Base-by-base conservation (phyloP, 2,329 filamentous ascomycete species). In the Diaporthe nobilis region DNA sequence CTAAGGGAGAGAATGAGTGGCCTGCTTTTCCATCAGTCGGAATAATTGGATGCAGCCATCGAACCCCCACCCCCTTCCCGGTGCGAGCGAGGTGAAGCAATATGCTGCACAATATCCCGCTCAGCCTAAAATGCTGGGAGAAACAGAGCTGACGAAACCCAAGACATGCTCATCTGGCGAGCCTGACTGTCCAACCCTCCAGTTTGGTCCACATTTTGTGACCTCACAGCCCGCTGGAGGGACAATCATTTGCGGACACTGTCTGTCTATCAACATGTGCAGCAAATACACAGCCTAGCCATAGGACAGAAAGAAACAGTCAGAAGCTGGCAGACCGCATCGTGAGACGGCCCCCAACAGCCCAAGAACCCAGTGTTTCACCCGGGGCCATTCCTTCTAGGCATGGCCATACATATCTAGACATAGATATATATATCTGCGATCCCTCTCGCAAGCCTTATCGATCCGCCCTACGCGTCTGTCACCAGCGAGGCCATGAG, bases 81-180 rank as follows among this genome's bases (percentile, higher is more conserved):
- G 51, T 6, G 12, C 25, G 10, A 28, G 12, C 17, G 49, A 53
- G 47, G 20, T 37, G 25, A 37, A n/a, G 44, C 47, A 63, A 68
- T 68, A 68, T 68, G 47, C n/a, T 39, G 39, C 34, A 55, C 65
- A 25, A 70, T 55, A 53, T 70, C 22, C 49, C 9, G 15, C 65
- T 70, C 65, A 70, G 65, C 39, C 42, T 72, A 65, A 73, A 73
- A 47, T 73, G 71, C 44, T 65, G 49, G 57, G 34, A 73, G 71
- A 73, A 55, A 73, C 58, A 44, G 57, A 65, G 58, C 58, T 65
- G 71, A 65, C 71, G 71, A 65, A 37, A 34, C 44, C 58, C 71
- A 73, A 53, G 71, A 73, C 71, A 65, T 49, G 55, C 71, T 37
- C 42, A 72, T 67, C 55, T 39, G 28, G 44, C 22, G 37, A 39